These are phyloP conservation scores for Psilocybe mexicana DNA, from an alignment of 1,284 basidiomycete species.

Conservation along the genomic window DNA sequence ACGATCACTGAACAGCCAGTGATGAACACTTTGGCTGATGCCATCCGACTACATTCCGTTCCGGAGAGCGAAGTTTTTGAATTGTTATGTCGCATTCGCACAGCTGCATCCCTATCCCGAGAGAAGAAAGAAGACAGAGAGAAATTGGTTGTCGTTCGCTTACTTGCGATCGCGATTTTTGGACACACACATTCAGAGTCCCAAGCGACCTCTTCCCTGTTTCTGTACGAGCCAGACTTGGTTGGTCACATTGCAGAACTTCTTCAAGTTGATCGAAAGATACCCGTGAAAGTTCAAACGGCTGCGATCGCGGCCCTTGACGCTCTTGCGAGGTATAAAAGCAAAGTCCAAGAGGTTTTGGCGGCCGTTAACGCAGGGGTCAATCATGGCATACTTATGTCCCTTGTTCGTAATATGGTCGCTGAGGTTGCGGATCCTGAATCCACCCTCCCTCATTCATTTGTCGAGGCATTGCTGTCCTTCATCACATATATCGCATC, in stretches of 20 bases:
- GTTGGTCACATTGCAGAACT: conserved; percentile 88
- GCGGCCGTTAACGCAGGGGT: conserved; percentile 93
- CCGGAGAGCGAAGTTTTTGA: conserved; percentile 89
- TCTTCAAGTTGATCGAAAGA: conserved; percentile 73
- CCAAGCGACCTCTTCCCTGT: conserved; percentile 79
- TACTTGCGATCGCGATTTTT: conserved; percentile 89
- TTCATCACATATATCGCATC: conserved; percentile 89
- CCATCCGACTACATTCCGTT: conserved; percentile 71
- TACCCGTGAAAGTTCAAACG: conserved; percentile 74
- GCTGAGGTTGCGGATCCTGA: conserved; percentile 66
- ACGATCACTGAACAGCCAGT: conserved; percentile 58
- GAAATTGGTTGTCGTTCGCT: conserved; percentile 80
- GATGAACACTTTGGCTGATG: conserved; percentile 77
- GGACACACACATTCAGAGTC: conserved; percentile 82
- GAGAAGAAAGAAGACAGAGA: conserved; percentile 66
- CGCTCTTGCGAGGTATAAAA: conserved; percentile 84
- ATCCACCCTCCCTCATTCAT: conserved; percentile 73
- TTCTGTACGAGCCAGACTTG: conserved; percentile 93
- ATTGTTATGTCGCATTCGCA: conserved; percentile 84
- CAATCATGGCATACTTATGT: conserved; percentile 94
- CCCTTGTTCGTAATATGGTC: conserved; percentile 79
- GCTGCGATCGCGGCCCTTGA: conserved; percentile 89
- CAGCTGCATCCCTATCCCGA: conserved; percentile 67
- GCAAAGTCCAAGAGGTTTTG: conserved; percentile 84
- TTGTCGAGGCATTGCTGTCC: conserved; percentile 84